These are phyloP conservation scores for Ogataea philodendri DNA, from an alignment of 805 yeast species.

Conservation along the genomic window DNA sequence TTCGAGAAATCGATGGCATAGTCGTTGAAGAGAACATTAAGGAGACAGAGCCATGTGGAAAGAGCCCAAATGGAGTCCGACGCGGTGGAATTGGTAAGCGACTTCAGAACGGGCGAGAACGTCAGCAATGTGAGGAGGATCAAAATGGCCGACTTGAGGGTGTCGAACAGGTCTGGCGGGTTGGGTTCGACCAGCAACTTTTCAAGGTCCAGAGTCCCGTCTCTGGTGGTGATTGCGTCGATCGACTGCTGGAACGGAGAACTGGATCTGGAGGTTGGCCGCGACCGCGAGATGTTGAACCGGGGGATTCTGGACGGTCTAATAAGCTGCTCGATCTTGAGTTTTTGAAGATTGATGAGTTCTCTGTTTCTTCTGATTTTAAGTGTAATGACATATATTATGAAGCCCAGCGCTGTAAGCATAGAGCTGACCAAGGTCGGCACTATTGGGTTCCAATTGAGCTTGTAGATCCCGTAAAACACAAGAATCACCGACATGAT, in stretches of 20 bases:
- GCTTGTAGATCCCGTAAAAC: constrained; percentile 59
- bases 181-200: constrained; percentile 27
- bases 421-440: constrained; percentile 39
- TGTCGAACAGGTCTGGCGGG: constrained; percentile 30
- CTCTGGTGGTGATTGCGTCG: constrained; percentile 5
- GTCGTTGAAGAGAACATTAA: constrained; percentile 67
- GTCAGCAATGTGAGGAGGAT: constrained; percentile 71
- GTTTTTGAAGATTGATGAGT: constrained; percentile 29
- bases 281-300: constrained; percentile 19
- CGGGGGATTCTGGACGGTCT: constrained; percentile 19
- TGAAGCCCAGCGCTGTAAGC: constrained; percentile 38
- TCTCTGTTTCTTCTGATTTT: constrained; percentile 32
- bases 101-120: constrained; percentile 84
- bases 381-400: constrained; percentile 31
- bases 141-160: constrained; percentile 63
- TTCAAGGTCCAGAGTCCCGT: constrained; percentile 21
- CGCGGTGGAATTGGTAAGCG: constrained; percentile 83
- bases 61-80: constrained; percentile 96
- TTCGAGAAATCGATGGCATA: constrained; percentile 51
- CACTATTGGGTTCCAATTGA: constrained; percentile 47
- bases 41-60: constrained; percentile 71
- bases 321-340: constrained; percentile 29
- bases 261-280: constrained; percentile 25
- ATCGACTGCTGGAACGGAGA: constrained; percentile 20
- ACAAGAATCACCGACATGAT: constrained; percentile 62